Evolutionary conservation across 306 rosid genomes (phyloP), one percentile per base, ranked within the genome.

Genomic region (Trifolium dubium): DNA sequence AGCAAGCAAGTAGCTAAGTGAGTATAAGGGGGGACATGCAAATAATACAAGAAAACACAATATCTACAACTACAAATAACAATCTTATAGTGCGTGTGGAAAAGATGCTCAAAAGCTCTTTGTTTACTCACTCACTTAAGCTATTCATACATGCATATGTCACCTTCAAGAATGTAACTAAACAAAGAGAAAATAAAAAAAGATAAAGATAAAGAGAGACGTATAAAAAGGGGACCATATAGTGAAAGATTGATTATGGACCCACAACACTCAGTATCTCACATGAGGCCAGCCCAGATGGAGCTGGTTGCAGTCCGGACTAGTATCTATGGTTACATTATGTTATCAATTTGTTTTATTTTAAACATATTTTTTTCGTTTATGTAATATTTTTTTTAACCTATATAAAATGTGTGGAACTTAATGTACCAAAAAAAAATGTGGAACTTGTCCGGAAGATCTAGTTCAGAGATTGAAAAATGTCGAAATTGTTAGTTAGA

Each of bases 121-220:
- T 72, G 37, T 55, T 73, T 34, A 49, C 17, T 30, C 29, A 63
- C 51, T 18, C 30, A 73, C 62, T 37, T 12, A 46, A 30, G 28
- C 79, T 53, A 64, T 65, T 44, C 29, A 67, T 18, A 56, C 69
- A 56, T 56, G 61, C 69, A 76, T 58, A 34, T 49, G 81, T 85
- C 85, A 28, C 77, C 17, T 78, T 81, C 85, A 69, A 75, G 64
- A 63, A 81, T 44, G 65, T 17, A 74, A 81, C 74, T 37, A 37
- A n/a, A 59, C 83, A 31, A 50, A 30, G 75, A 23, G 69, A 41
- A 17, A 40, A 29, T 4, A 17, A 31, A 46, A 19, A 54, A 19
- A 12, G 12, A 23, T 44, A 47, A 15, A 11, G 17, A 34, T 2
- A 60, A 49, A 19, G 4, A 19, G 2, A 59, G 17, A 34, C 11